phyloP scores from a whole-genome alignment of 2,329 filamentous ascomycete species.

The Beauveria sp. region DNA sequence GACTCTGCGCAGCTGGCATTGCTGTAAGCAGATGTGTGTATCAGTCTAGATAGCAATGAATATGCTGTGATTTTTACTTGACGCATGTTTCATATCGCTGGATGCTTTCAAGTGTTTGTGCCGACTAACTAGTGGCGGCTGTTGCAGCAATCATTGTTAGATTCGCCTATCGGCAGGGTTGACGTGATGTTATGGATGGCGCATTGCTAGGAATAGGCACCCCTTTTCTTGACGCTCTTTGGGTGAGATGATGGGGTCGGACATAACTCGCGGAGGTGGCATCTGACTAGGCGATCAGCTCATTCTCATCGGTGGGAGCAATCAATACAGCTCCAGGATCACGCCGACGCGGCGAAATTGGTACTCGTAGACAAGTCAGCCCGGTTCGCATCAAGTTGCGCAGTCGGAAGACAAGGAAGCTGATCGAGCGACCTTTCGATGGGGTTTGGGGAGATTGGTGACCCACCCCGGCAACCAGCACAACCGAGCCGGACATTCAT shows the following conservation, averaged over 20 bases:
- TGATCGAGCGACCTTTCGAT: neutral
- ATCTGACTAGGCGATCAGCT: no score
- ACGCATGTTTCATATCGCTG: neutral
- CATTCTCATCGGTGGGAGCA: no score
- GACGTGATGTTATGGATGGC: neutral
- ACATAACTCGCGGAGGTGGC: no score
- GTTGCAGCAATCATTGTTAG: neutral
- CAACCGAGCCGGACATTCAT: neutral
- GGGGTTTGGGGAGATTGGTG: neutral
- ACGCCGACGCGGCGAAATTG: no score
- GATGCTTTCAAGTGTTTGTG: no score
- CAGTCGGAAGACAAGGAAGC: neutral
- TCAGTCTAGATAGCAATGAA: constrained; percentile 11
- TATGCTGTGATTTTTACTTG: neutral
- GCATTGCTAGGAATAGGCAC: neutral
- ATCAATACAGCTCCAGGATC: no score
- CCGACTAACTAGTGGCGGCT: no score
- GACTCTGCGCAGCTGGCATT: neutral
- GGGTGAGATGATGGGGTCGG: neutral
- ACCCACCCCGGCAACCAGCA: neutral
- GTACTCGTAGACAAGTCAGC: no score
- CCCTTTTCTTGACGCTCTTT: no score
- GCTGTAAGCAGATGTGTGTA: constrained; percentile 3
- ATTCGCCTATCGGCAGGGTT: neutral
- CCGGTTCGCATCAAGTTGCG: no score